Evolutionary conservation across 2,329 filamentous ascomycete genomes (phyloP).

Genomic region (Alternaria conjuncta): DNA sequence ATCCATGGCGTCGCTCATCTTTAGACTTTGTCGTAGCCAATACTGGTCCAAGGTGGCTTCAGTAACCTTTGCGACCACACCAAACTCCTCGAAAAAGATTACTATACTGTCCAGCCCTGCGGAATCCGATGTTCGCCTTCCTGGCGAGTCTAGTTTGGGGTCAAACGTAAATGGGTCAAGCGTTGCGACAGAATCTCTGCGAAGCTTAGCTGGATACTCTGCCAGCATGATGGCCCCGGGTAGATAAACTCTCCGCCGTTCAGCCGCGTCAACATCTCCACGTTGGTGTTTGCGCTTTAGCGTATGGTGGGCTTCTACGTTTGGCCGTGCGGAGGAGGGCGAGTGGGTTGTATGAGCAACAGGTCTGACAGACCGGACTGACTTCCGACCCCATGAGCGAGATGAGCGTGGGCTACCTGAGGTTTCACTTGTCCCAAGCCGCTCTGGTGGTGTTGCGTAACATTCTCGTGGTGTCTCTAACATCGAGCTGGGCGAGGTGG

Average conservation of each 20-base stretch:
- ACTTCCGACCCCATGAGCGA: slow-evolving; percentile 10
- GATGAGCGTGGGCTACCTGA: slow-evolving; percentile 11
- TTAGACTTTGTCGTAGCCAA: slow-evolving; percentile 31
- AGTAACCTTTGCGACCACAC: slow-evolving; percentile 38
- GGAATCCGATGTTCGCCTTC: slow-evolving; percentile 31
- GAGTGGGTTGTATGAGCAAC: slow-evolving; percentile 13
- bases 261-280: slow-evolving; percentile 4
- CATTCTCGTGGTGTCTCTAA: slow-evolving; percentile 38
- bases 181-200: slow-evolving; percentile 51
- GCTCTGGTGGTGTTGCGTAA: slow-evolving; percentile 26
- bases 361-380: slow-evolving; percentile 15
- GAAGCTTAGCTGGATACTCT: slow-evolving; percentile 32
- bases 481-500: slow-evolving; percentile 37
- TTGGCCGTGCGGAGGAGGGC: slow-evolving; percentile 15
- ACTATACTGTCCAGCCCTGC: slow-evolving; percentile 49
- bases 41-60: slow-evolving; percentile 41
- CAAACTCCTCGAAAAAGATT: slow-evolving; percentile 51
- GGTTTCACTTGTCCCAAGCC: slow-evolving; percentile 8
- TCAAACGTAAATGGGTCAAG: slow-evolving; percentile 47
- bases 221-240: slow-evolving; percentile 53
- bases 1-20: not conserved
- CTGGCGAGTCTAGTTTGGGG: slow-evolving; percentile 17
- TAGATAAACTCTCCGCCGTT: slow-evolving; percentile 41
- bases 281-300: not conserved
- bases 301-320: slow-evolving; percentile 9